These are phyloP conservation scores for Dictyostelium purpureum DNA, from an alignment of 78 protist species.

Conservation along the genomic window DNA sequence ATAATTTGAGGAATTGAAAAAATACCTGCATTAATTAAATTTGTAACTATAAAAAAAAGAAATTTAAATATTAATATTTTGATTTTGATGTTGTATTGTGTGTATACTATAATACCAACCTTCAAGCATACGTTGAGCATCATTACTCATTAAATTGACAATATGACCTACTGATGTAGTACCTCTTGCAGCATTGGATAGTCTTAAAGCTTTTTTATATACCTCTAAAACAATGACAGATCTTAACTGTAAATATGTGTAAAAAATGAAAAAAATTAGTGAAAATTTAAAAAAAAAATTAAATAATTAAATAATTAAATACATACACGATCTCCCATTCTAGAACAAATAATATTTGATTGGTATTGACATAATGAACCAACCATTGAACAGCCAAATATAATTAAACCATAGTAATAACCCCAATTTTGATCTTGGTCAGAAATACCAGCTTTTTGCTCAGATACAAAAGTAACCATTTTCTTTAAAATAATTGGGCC, in stretches of 20 bases:
- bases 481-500: conserved; percentile 22
- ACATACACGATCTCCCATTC: conserved; percentile 56
- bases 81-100: no score
- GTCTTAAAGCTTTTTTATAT: conserved; percentile 35
- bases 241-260: conserved; percentile 1
- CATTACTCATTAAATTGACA: conserved; percentile 88
- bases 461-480: conserved; percentile 7
- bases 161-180: conserved; percentile 82
- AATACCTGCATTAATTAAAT: conserved; percentile 85
- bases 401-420: conserved; percentile 25
- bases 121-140: conserved; percentile 83
- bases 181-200: conserved; percentile 1
- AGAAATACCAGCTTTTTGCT: neutral
- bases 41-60: no score
- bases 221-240: conserved; percentile 23
- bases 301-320: neutral
- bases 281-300: neutral
- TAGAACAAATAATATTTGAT: conserved; percentile 34
- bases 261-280: neutral
- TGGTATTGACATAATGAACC: conserved; percentile 46
- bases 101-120: no score
- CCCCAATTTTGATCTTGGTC: neutral
- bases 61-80: no score
- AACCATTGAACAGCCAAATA: conserved; percentile 9
- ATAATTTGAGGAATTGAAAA: conserved; percentile 40